Percentiles rank a stretch among this genome's conserved stretches.
phyloP scores from a whole-genome alignment of 148 eudicot genomes.

The Mesembryanthemum crystallinum region DNA sequence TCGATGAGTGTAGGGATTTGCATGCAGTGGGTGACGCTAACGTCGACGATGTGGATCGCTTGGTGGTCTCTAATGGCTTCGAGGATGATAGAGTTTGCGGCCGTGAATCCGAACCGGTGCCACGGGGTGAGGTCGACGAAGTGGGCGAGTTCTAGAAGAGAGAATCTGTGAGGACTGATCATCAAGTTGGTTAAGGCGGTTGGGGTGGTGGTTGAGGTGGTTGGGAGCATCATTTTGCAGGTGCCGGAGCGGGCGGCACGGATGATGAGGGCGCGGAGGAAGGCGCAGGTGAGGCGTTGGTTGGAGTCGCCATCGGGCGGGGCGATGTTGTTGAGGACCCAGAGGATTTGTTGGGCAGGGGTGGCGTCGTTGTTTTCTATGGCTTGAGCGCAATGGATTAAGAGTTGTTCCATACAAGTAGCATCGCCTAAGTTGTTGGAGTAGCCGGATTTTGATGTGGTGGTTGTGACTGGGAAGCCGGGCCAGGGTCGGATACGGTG shows the following conservation, averaged over 20 bases:
- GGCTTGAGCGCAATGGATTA: slow-evolving; percentile 87
- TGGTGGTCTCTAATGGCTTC: slow-evolving; percentile 50
- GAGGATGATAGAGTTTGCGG: slow-evolving; percentile 70
- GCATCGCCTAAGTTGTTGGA: slow-evolving; percentile 41
- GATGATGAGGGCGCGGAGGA: slow-evolving; percentile 70
- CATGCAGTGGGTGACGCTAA: slow-evolving; percentile 87
- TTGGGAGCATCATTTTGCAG: slow-evolving; percentile 38
- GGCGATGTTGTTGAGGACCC: slow-evolving; percentile 92
- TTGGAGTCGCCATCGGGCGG: slow-evolving; percentile 75
- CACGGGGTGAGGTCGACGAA: slow-evolving; percentile 90
- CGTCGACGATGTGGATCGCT: slow-evolving; percentile 63
- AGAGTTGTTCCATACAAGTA: slow-evolving; percentile 77
- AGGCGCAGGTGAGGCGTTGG: slow-evolving; percentile 75
- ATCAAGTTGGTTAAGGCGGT: slow-evolving; percentile 6
- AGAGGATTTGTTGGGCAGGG: slow-evolving; percentile 74
- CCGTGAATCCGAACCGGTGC: slow-evolving; percentile 89
- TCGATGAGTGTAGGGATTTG: slow-evolving; percentile 90
- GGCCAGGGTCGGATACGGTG: slow-evolving; percentile 48
- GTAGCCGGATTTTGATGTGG: neutral
- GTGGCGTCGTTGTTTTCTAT: slow-evolving; percentile 79
- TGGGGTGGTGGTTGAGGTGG: slow-evolving; percentile 18
- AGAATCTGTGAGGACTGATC: slow-evolving; percentile 37
- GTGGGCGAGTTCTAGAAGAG: slow-evolving; percentile 67
- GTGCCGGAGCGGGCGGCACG: slow-evolving; percentile 55
- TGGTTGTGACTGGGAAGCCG: slow-evolving; percentile 28